Evolutionary conservation across 2,329 filamentous ascomycete genomes (phyloP), one percentile per base, ranked within the genome.

Genomic region (Penicillium sp.): DNA sequence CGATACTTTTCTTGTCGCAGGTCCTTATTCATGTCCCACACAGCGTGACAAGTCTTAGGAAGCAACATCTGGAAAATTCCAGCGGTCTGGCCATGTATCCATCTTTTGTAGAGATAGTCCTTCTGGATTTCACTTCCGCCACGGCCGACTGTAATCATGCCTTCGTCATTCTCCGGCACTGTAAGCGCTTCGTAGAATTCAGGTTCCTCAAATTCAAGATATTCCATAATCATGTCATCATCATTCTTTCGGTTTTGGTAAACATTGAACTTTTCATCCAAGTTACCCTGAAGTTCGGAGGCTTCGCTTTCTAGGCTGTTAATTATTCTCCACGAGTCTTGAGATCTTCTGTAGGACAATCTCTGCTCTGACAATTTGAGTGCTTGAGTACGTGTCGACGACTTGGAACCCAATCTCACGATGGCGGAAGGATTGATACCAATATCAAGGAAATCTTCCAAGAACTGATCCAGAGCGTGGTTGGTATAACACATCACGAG

Each of bases 401-500:
- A 81, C 59, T 88, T 88, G 0, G 79, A 79, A 0, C 88, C 88
- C 0, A 91, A 74, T 0, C 88, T 80, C 0, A 88, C 80, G 55
- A 90, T 87, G 0, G 63, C 38, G 0, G 65, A 47, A 0, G 61
- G 1, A 0, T 75, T 62, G 6, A 90, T 83, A 0, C 84, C 85
- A 30, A 84, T 80, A 1, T 83, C 73, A 3, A 84, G 70, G 0
- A 90, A 67, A 42, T 90, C 86, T 58, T 85, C 81, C 0, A 89
- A 67, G 47, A 89, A 85, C 66, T 90, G 79, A 52, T 88, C 83
- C 0, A 86, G 69, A 0, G 85, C 84, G 61, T 88, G 86, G 52
- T 89, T 88, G 0, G 86, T 90, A 57, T 84, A 90, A 24, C 82
- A 84, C 1, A 88, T 68, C 0, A 91, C 81, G 0, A 92, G 73